phyloP scores from a whole-genome alignment of 257 asterid genomes.

The Ehretia macrophylla region DNA sequence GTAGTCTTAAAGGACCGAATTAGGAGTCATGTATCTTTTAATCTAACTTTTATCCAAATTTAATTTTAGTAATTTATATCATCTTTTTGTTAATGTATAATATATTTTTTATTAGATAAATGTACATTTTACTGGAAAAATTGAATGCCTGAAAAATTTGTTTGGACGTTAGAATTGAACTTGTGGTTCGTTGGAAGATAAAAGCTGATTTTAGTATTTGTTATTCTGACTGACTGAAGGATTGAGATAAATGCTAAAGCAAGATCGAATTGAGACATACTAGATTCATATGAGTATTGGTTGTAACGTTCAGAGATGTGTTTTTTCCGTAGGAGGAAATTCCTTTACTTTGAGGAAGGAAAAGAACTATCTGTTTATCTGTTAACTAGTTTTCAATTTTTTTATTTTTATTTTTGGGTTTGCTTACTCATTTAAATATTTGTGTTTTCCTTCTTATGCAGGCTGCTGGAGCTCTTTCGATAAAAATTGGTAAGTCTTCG shows the following conservation, averaged over 20 bases:
- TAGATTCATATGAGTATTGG: no score
- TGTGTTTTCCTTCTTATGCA: conserved; percentile 33
- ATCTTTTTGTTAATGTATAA: no score
- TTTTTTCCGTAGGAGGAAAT: not conserved
- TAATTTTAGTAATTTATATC: not conserved
- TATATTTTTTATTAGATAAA: not conserved
- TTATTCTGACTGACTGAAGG: no score
- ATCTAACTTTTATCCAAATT: not conserved
- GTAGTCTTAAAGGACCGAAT: not conserved
- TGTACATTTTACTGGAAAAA: not conserved
- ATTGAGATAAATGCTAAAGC: not conserved
- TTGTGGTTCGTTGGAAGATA: not conserved
- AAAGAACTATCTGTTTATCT: not conserved
- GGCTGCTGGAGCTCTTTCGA: conserved; percentile 99
- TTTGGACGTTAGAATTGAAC: not conserved
- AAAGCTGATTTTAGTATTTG: no score
- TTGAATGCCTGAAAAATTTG: not conserved
- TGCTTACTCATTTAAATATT: not conserved
- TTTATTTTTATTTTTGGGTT: not conserved
- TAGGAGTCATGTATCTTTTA: not conserved
- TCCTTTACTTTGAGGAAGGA: not conserved
- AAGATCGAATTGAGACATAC: not conserved
- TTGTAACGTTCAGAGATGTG: not conserved
- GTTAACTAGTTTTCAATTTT: not conserved
- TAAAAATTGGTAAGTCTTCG: conserved; percentile 72